A percentile compares a stretch with the other conserved stretches of the same genome.
Evolutionary conservation across 331 rosid genomes (phyloP).

Genomic region (Pyracantha coccinea): DNA sequence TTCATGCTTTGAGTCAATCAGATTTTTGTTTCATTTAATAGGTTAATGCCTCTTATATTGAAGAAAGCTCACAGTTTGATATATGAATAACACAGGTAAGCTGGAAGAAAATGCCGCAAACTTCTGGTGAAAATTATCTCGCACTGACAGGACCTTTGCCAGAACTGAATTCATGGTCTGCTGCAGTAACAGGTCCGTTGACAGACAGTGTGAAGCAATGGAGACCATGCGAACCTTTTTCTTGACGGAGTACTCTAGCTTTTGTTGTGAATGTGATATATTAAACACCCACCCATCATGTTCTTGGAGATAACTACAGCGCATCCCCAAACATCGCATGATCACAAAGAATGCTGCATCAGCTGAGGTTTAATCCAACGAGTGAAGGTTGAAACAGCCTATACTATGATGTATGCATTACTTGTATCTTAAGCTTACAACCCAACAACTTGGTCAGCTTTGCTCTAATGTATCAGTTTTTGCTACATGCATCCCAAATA

Average conservation of each 20-base stretch:
- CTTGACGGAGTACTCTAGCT: background rate
- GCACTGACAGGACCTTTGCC: constrained; percentile 84
- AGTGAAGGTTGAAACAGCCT: background rate
- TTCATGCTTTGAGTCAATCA: background rate
- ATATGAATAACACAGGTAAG: constrained; percentile 46
- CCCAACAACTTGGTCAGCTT: background rate
- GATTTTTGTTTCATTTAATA: background rate
- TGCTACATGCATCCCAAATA: background rate
- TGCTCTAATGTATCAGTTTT: background rate
- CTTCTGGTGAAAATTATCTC: constrained; percentile 60
- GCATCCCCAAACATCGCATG: background rate
- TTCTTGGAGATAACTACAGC: background rate
- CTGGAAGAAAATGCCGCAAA: constrained; percentile 70
- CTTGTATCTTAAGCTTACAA: background rate
- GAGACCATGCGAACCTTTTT: constrained; percentile 36
- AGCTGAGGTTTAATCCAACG: background rate
- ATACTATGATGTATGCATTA: background rate
- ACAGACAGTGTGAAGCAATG: constrained; percentile 53
- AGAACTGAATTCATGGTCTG: constrained; percentile 70
- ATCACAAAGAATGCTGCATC: background rate
- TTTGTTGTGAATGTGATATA: background rate
- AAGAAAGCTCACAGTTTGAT: constrained; percentile 17
- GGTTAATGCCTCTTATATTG: background rate
- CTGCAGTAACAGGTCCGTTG: constrained; percentile 52
- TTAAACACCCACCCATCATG: background rate